Evolutionary conservation across 495 filamentous ascomycete genomes (phyloP), one percentile per base, ranked within the genome.

Genomic region (Hypoxylon subgilvum): DNA sequence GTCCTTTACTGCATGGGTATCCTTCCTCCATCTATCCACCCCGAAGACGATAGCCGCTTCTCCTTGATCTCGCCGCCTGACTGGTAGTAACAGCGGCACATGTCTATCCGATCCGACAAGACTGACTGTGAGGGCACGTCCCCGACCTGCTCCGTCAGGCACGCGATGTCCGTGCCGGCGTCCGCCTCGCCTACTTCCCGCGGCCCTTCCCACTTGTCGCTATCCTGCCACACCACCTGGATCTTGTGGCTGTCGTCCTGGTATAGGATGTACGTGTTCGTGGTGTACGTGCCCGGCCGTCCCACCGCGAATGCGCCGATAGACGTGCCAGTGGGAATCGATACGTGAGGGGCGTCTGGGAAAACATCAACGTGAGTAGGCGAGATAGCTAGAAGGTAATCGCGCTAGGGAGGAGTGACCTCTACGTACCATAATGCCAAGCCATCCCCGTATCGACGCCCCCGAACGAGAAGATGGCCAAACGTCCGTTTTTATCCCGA

Each of bases 41-140:
- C 54, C 14, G 44, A 32, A 16, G 45, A 27, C n/a, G 51, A 40
- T 12, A 56, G 18, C 22, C 58, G 51, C 45, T 62, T 62, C 39
- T 59, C 49, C 21, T 14, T 38, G 19, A 64, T 58, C 16, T 16
- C 13, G 35, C 61, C 53, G 14, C 52, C 32, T 6, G 39, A 44
- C 23, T 64, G 61, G 43, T 59, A 64, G 25, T 59, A 64, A 41
- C 61, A 64, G 2, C 61, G 54, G 2, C 41, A 42, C 54, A 59
- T 59, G 36, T 64, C 61, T 10, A 31, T 49, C 28, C 39, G 54
- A 6, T 44, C 30, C 6, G 54, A 47, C 19, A 64, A 19, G 3
- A 2, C 9, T 6, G 13, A n/a, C 14, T 38, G 39, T 6, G n/a
- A 10, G 1, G 61, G 61, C 6, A 40, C 18, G 23, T 59, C 55